Evolutionary conservation across 495 filamentous ascomycete genomes (phyloP), one percentile per base, ranked within the genome.

Genomic region (Articulospora tetracladia): DNA sequence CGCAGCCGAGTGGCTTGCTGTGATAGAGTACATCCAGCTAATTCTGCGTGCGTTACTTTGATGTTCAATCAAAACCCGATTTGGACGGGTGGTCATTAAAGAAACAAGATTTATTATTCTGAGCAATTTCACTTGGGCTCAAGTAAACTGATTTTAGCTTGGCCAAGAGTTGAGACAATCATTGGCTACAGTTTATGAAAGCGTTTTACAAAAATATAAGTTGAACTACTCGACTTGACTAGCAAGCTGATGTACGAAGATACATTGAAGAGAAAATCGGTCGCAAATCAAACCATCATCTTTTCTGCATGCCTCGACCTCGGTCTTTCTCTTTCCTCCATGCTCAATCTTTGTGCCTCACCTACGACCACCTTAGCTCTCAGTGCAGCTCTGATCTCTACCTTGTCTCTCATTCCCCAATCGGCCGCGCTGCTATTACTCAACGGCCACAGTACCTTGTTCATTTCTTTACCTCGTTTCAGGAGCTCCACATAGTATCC

Each of bases 401-500:
- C 74, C 58, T 85, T 76, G 53, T 76, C 81, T 55, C 82, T 83
- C 22, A 72, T 68, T 68, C 76, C 78, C 89, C 90, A 94, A 2
- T 74, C 74, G 8, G 72, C 70, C 59, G 79, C 87, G 27, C 80
- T 80, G 41, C 72, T 71, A 28, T 74, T 70, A 68, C 85, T 88
- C 41, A 90, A 74, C 0, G 88, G 88, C 74, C 81, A 91, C 15
- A 96, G 63, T 6, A 90, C 80, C 52, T 79, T 74, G 67, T 94
- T 94, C 4, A 49, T 22, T 3, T 52, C 25, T n/a, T 53, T 28
- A 10, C 65, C 68, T 15, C 66, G 60, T 26, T 75, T 78, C 23
- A 69, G 70, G 71, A 86, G 89, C 19, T 86, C 78, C 11, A 79
- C 71, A 47, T 78, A 70, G 23, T 51, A 26, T 4, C 48, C 30